A percentile compares a stretch with the other conserved stretches of the same genome.
Evolutionary conservation across 2,329 filamentous ascomycete genomes (phyloP).

Genomic region (Fusarium austroafricanum): DNA sequence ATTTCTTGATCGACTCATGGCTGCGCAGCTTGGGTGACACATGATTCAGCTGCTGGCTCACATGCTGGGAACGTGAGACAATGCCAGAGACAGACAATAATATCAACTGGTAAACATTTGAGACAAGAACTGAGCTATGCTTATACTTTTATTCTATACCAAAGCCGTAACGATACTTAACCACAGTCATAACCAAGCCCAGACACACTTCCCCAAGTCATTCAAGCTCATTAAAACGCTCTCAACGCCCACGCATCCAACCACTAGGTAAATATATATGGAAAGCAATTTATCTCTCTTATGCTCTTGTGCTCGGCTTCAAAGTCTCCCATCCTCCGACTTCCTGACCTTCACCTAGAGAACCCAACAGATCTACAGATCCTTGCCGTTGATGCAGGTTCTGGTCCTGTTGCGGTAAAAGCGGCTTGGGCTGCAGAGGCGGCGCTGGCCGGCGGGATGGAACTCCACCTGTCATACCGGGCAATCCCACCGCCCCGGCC

Average conservation of each 20-base stretch:
- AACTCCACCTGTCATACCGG: slow-evolving; percentile 36
- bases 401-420: slow-evolving; percentile 38
- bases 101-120: background rate
- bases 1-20: slow-evolving; percentile 10
- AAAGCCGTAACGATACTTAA: background rate
- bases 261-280: background rate
- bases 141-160: slow-evolving; percentile 8
- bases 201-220: slow-evolving; percentile 4
- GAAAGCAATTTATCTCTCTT: slow-evolving; percentile 5
- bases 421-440: slow-evolving; percentile 34
- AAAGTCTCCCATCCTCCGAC: slow-evolving; percentile 68
- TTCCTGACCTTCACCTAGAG: slow-evolving; percentile 61
- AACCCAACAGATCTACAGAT: slow-evolving; percentile 58
- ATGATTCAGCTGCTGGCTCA: slow-evolving; percentile 30
- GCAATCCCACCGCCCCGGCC: slow-evolving; percentile 34
- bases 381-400: slow-evolving; percentile 47
- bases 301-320: slow-evolving; percentile 56
- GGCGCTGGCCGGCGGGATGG: slow-evolving; percentile 38
- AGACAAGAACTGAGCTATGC: background rate
- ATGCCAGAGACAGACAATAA: background rate
- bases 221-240: slow-evolving; percentile 15
- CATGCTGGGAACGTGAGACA: slow-evolving; percentile 20
- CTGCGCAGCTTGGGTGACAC: background rate
- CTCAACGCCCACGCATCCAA: slow-evolving; percentile 27
- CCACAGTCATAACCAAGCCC: slow-evolving; percentile 1